Evolutionary conservation across 164 flowering plant genomes (phyloP).

Genomic region (Vitis amurensis): DNA sequence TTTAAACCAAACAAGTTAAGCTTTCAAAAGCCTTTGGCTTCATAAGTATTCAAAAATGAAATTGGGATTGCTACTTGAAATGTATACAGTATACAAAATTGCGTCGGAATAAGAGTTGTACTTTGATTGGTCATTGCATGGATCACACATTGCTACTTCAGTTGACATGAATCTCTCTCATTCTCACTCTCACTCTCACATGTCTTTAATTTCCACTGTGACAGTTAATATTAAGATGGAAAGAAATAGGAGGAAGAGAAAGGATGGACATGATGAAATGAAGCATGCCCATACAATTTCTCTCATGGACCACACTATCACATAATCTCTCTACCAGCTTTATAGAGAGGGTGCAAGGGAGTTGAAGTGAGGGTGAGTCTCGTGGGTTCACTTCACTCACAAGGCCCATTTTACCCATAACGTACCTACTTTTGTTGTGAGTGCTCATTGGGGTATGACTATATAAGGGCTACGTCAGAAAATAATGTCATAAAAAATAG

Average conservation of each 20-base stretch:
- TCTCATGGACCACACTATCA: conserved; percentile 33
- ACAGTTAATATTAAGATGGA: not conserved
- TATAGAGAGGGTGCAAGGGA: conserved; percentile 12
- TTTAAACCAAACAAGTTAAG: too few relatives aligned
- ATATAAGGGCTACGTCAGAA: not conserved
- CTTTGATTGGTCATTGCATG: too few relatives aligned
- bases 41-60: too few relatives aligned
- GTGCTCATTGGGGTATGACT: conserved; percentile 34
- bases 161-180: not conserved
- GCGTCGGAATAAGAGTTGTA: too few relatives aligned
- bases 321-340: conserved; percentile 24
- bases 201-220: not conserved
- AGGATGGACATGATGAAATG: not conserved
- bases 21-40: too few relatives aligned
- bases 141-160: too few relatives aligned
- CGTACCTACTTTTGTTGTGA: conserved; percentile 21
- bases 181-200: conserved; percentile 3
- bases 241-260: conserved; percentile 11
- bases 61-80: too few relatives aligned
- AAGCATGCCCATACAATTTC: conserved; percentile 18
- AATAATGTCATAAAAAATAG: not conserved
- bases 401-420: conserved; percentile 14
- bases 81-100: too few relatives aligned
- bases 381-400: conserved; percentile 18
- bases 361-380: not conserved